Evolutionary conservation across 2,329 filamentous ascomycete species (phyloP), one percentile per base, ranked within the genome.

Genomic region (Fusarium mexicanum): DNA sequence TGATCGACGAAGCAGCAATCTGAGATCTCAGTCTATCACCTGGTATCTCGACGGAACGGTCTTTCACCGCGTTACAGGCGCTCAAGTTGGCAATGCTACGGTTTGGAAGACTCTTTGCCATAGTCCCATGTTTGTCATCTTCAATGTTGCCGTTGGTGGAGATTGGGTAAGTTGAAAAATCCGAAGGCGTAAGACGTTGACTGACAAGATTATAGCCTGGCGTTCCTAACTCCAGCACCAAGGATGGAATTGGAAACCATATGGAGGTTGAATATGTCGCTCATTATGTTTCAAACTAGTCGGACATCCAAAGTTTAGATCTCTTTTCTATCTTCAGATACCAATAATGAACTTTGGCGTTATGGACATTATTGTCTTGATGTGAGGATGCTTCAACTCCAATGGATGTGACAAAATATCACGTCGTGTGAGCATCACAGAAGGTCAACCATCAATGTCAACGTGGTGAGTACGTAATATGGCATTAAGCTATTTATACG

Each of bases 131-230:
- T 89, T 84, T 72, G 77, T 90, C 57, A 85, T 90, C 61, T 78
- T 90, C 60, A 90, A 90, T 68, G 81, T 90, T 10, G 88, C 88
- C 51, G 85, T 90, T 37, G 88, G 88, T 16, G 88, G 88, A 33
- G 80, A 84, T 74, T 87, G 81, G 85, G 87, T 87, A 81, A 79
- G 86, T 84, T 65, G 48, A 29, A 26, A 5, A 4, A 35, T 16
- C 13, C 9, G 2, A 37, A 46, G 3, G 0, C 8, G 4, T 5
- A 2, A 8, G 14, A 41, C 4, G 10, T 48, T 69, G 37, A 66
- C 65, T 75, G 29, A 75, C 33, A 24, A 26, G 20, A 10, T 5
- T 11, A 41, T 16, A 87, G 87, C 87, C 87, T 48, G 88, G 88
- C 7, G 33, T 79, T 20, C 88, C 88, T 8, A 87, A 87, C 71